Evolutionary conservation across 2,329 filamentous ascomycete species (phyloP).

Genomic region (Pyrenochaeta sp.): DNA sequence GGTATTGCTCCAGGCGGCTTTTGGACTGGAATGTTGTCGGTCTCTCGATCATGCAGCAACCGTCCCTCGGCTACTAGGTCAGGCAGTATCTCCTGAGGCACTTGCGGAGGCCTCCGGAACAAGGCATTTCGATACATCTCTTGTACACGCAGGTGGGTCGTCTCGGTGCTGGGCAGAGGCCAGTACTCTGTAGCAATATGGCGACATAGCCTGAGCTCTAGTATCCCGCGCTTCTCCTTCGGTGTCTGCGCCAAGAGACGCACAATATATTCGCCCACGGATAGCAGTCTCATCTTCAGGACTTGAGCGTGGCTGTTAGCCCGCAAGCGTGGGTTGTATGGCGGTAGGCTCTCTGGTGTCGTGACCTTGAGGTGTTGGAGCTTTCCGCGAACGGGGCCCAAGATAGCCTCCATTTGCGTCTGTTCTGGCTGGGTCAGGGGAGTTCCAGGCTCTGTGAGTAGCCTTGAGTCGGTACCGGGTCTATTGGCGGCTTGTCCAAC

Average conservation of each 20-base stretch:
- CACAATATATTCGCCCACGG: conserved; percentile 24
- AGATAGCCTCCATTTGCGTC: conserved; percentile 1
- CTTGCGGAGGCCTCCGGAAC: not conserved
- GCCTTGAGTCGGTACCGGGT: not conserved
- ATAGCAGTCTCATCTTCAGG: conserved; percentile 22
- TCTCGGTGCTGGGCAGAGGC: conserved; percentile 19
- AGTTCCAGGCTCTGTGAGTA: not conserved
- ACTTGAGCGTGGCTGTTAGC: conserved; percentile 21
- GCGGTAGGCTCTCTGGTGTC: conserved; percentile 15
- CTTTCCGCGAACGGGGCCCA: conserved; percentile 13
- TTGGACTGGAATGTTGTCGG: not conserved
- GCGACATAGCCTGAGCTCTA: conserved; percentile 25
- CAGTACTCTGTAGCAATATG: conserved; percentile 26
- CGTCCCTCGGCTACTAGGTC: not conserved
- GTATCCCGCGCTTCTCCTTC: conserved; percentile 2
- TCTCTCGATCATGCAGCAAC: not conserved
- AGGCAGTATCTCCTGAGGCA: not conserved
- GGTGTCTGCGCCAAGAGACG: not conserved
- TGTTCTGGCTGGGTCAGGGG: not conserved
- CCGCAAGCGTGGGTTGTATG: conserved; percentile 7
- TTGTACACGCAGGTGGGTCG: conserved; percentile 19
- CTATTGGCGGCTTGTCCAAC: not conserved
- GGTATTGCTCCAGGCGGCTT: not conserved
- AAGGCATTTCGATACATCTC: conserved; percentile 23
- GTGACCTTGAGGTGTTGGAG: conserved; percentile 19